Evolutionary conservation across 768 basidiomycete genomes (phyloP), one percentile per base, ranked within the genome.

Genomic region (Amanita rubescens): DNA sequence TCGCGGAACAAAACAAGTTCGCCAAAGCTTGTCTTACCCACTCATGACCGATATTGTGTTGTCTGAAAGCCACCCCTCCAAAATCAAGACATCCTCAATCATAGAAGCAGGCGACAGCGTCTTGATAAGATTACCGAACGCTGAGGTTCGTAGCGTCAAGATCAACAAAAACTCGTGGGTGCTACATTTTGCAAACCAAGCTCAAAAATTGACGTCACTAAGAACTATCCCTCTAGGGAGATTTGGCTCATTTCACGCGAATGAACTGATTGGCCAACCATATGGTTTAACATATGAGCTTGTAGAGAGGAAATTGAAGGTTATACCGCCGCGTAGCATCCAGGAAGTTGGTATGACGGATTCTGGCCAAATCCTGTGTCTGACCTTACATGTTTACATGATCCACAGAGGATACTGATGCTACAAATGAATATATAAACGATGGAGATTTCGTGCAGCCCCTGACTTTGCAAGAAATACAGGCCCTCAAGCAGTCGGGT

Each of bases 341-440:
- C 79, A 86, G 62, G 92, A 94, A 70, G 77, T 94, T 60, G 91
- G 93, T 91, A 68, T 60, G 84, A 65, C 46, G 42, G 55, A 33
- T 11, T 46, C 41, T 20, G n/a, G 38, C 25, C 32, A 38, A 17
- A 20, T 33, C 44, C 15, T 39, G 47, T 22, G 22, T 37, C 14
- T 39, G 33, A 15, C 14, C 47, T n/a, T 17, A 44, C 35, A n/a
- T 35, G 7, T 46, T 32, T 15, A 17, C 41, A 55, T 56, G n/a
- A 57, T 51, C 17, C 56, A 5, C 60, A 95, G 95, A 94, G 82
- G 95, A 97, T 62, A 97, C 94, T 11, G 87, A 89, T 49, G 95
- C 94, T 1, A 99, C 94, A 3, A 99, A 99, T 62, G 94, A 99
- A 63, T 77, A 93, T 3, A 99, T 99, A 20, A 87, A 89, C 60